phyloP scores from a whole-genome alignment of 257 asterid species.

The Fraxinus anomala region DNA sequence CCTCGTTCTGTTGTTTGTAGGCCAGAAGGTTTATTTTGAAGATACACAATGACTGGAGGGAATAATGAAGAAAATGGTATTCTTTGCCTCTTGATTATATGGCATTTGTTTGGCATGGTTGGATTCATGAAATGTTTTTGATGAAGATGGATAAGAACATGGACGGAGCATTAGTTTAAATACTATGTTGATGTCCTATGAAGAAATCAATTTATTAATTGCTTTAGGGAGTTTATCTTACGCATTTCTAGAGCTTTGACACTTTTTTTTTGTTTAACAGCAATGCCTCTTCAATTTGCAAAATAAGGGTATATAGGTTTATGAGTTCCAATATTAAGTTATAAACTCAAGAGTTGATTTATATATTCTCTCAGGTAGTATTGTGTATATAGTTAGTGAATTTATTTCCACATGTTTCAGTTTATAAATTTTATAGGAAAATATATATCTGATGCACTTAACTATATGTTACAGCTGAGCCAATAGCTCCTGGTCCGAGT shows the following conservation, averaged over 20 bases:
- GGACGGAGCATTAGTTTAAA: neutral
- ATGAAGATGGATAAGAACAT: neutral
- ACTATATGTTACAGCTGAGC: constrained; percentile 48
- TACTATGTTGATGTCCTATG: neutral
- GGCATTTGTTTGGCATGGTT: neutral
- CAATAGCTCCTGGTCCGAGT: constrained; percentile 41
- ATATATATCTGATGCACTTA: constrained; percentile 14
- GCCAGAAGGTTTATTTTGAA: constrained; percentile 36
- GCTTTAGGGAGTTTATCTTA: neutral
- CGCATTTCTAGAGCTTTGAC: neutral
- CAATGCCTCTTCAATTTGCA: neutral
- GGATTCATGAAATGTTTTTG: neutral
- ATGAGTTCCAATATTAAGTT: neutral
- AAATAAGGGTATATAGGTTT: neutral
- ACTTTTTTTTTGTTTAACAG: neutral
- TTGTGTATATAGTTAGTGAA: neutral
- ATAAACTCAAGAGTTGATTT: neutral
- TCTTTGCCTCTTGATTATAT: constrained; percentile 10
- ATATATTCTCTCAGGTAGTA: neutral
- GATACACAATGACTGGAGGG: constrained; percentile 54
- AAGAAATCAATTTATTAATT: neutral
- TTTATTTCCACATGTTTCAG: neutral
- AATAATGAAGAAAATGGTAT: constrained; percentile 59
- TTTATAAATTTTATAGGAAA: neutral
- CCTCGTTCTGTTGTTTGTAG: constrained; percentile 27